Percentiles rank a stretch among this genome's conserved stretches.
These are phyloP conservation scores for Colletotrichum cereale DNA, from an alignment of 2,329 filamentous ascomycete species.

Conservation along the genomic window DNA sequence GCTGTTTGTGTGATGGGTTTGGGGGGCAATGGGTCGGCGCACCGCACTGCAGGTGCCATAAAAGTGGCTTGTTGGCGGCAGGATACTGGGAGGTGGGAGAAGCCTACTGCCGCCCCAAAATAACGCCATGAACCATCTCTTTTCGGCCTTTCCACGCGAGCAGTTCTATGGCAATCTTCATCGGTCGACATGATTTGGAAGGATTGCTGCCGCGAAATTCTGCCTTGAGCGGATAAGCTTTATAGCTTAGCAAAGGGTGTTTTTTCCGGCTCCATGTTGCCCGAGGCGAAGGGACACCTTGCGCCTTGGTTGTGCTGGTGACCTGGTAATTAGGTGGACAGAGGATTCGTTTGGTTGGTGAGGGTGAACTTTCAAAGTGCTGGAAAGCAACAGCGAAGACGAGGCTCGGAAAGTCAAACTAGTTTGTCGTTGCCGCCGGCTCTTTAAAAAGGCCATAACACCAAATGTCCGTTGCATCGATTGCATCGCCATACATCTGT, in stretches of 20 bases:
- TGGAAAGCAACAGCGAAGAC: neutral
- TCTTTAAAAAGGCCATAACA: neutral
- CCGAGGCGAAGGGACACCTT: slow-evolving; percentile 17
- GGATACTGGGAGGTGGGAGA: no score
- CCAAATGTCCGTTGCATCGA: neutral
- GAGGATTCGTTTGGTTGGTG: neutral
- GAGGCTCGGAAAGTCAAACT: neutral
- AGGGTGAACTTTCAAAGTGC: neutral
- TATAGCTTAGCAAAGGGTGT: slow-evolving; percentile 14
- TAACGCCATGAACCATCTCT: slow-evolving; percentile 9
- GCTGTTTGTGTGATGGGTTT: slow-evolving; percentile 12
- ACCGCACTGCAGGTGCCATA: no score
- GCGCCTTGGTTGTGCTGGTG: neutral
- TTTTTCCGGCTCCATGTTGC: slow-evolving; percentile 21
- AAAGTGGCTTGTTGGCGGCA: no score
- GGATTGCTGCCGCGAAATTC: slow-evolving; percentile 17
- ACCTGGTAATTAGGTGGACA: neutral
- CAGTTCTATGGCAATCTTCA: slow-evolving; percentile 22
- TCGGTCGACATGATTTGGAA: slow-evolving; percentile 6
- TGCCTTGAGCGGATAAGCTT: neutral
- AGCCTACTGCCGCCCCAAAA: no score
- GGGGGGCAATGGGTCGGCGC: neutral
- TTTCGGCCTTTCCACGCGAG: slow-evolving; percentile 10
- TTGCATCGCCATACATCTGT: neutral
- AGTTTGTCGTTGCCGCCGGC: neutral